Evolutionary conservation across 1,284 basidiomycete genomes (phyloP), one percentile per base, ranked within the genome.

Genomic region (Cutaneotrichosporon cyanovorans): DNA sequence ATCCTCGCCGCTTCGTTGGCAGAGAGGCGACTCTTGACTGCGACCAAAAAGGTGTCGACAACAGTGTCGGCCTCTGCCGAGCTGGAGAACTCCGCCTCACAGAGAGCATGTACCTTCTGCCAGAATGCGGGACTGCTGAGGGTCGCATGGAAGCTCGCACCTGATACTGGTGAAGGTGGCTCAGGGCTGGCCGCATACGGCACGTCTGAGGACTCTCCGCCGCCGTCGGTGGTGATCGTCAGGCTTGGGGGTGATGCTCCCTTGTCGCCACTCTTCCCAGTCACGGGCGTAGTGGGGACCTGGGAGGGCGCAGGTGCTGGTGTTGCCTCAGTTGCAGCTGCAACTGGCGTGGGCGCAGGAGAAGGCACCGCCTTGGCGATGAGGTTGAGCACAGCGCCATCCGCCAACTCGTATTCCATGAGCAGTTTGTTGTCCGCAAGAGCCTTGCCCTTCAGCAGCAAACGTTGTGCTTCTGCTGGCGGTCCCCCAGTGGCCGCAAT

Each of bases 371-470:
- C 32, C 65, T 88, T 91, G 63, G 87, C 73, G 75, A 90, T 82
- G 39, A 96, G 75, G 66, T 84, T 89, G 57, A 93, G 74, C 21
- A 80, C 83, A 52, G 85, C 81, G 14, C 84, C 85, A 59, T 83
- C 78, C 59, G 82, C 80, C 58, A 92, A 77, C 57, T 75, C 79
- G 74, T 93, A 96, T 66, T 95, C 91, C 64, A 84, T 83, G 35
- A 95, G 73, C 6, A 96, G 78, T 67, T 90, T 91, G 33, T 73
- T 75, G 72, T 93, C 90, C 20, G 80, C 82, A 53, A 95, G 78
- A 1, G 85, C 88, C 69, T 96, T 96, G 48, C 91, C 91, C 71
- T 91, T 93, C 48, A 92, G 77, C 9, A 96, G 75, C 7, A 92
- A 78, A 2, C 91, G 78, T 69, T 93, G 89, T 62, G 84, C 79